phyloP scores from a whole-genome alignment of 805 yeast genomes.

The Kodamaea sagamina region DNA sequence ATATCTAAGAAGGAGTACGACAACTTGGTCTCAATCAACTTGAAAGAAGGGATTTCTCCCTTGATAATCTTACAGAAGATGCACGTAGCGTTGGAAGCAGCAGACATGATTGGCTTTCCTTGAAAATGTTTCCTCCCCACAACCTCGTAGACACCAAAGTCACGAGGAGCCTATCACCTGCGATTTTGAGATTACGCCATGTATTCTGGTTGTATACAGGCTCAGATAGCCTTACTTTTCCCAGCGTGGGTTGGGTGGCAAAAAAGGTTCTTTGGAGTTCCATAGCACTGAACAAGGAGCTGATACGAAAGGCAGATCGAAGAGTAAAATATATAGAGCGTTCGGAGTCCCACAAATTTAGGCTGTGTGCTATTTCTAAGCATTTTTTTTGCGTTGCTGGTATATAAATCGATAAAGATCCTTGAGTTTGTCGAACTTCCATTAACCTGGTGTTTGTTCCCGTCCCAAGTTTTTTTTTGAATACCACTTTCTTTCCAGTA shows the following conservation, averaged over 20 bases:
- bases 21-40: slow-evolving; percentile 80
- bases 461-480: not conserved
- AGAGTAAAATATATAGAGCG: not conserved
- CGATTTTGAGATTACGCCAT: too few relatives aligned
- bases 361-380: not conserved
- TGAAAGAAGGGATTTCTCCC: slow-evolving; percentile 94
- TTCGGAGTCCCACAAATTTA: too few relatives aligned
- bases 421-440: too few relatives aligned
- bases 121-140: not conserved
- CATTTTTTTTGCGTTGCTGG: not conserved
- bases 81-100: slow-evolving; percentile 60
- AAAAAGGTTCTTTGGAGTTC: slow-evolving; percentile 8
- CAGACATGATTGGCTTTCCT: slow-evolving; percentile 11
- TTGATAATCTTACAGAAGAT: slow-evolving; percentile 93
- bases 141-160: not conserved
- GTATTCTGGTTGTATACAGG: not conserved
- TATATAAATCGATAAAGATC: too few relatives aligned
- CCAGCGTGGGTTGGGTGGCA: slow-evolving; percentile 2
- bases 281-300: not conserved
- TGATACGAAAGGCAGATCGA: not conserved
- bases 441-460: too few relatives aligned
- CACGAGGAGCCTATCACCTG: not conserved
- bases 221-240: not conserved
- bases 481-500: slow-evolving; percentile 7
- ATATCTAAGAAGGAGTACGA: slow-evolving; percentile 88